Evolutionary conservation across 2,329 filamentous ascomycete species (phyloP), one percentile per base, ranked within the genome.

Genomic region (Colletotrichum graminicola): DNA sequence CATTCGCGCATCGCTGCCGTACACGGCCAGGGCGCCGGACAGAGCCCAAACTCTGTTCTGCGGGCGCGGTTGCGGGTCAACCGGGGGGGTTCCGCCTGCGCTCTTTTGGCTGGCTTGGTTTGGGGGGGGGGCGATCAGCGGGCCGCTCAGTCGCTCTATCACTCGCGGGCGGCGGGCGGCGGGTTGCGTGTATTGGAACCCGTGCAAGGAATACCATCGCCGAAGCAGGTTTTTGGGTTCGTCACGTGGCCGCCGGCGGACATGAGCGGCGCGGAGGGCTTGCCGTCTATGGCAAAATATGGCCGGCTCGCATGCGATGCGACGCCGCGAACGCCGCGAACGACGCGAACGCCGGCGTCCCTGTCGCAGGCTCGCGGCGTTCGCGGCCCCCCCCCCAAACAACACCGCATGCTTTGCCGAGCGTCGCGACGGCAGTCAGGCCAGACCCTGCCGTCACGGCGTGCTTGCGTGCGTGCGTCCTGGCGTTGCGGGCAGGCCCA

Each of bases 21-120:
- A 36, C 47, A 21, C 60, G 47, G 59, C 45, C 60, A 54, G 32
- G 23, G 12, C 45, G 32, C 12, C 64, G 36, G 62, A 43, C 43
- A 32, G 57, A 66, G 67, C 43, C 21, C 52, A 23, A 63, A 71
- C 51, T 68, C 36, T 71, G 59, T 68, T 63, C 47, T 63, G 65
- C 67, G 67, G 67, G 43, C 34, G 29, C 34, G 51, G 26, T 26
- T 34, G 39, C 36, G 47, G 52, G 36, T 36, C 52, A 6, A 43
- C 41, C 41, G 10, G 34, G 34, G 8, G 34, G 34, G 21, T 8
- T 6, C 23, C 34, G 39, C 60, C 16, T 26, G 21, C 21, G 12
- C 23, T 14, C 23, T 57, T 49, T 34, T 11, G 26, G 29, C 29
- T 41, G 11, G 16, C 12, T 59, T 47, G 39, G 45, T 52, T 45